phyloP scores from a whole-genome alignment of 164 flowering plant species.

The Echeveria elegans region DNA sequence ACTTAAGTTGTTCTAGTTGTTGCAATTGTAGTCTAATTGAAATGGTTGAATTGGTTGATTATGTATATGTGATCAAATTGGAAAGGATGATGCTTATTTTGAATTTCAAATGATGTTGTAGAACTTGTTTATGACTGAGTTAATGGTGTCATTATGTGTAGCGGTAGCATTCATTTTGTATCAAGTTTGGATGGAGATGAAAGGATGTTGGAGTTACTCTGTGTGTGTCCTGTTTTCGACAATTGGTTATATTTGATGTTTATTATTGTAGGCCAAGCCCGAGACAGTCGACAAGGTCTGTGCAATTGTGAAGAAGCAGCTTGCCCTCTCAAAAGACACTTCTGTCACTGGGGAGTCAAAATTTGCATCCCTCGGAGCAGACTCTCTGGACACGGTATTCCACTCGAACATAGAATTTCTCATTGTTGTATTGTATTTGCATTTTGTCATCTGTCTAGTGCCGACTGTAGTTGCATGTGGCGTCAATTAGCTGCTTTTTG shows the following conservation, averaged over 20 bases:
- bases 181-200: not conserved
- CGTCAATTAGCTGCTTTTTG: not conserved
- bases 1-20: not conserved
- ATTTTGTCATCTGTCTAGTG: not conserved
- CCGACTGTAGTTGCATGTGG: not conserved
- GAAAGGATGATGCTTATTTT: not conserved
- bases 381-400: slow-evolving; percentile 76
- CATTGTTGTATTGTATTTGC: not conserved
- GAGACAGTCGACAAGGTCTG: slow-evolving; percentile 66
- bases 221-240: not conserved
- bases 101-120: no score
- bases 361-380: slow-evolving; percentile 69
- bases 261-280: slow-evolving; percentile 46
- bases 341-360: slow-evolving; percentile 41
- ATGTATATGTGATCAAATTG: not conserved
- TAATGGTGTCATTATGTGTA: not conserved
- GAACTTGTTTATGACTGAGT: no score
- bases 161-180: not conserved
- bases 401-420: not conserved
- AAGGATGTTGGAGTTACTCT: not conserved
- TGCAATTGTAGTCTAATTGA: not conserved
- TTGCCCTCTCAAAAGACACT: slow-evolving; percentile 40
- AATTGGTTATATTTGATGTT: not conserved
- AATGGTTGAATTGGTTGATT: not conserved
- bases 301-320: slow-evolving; percentile 52